phyloP scores from a whole-genome alignment of 352 stramenopile species.

The Globisporangium acanthophoron region DNA sequence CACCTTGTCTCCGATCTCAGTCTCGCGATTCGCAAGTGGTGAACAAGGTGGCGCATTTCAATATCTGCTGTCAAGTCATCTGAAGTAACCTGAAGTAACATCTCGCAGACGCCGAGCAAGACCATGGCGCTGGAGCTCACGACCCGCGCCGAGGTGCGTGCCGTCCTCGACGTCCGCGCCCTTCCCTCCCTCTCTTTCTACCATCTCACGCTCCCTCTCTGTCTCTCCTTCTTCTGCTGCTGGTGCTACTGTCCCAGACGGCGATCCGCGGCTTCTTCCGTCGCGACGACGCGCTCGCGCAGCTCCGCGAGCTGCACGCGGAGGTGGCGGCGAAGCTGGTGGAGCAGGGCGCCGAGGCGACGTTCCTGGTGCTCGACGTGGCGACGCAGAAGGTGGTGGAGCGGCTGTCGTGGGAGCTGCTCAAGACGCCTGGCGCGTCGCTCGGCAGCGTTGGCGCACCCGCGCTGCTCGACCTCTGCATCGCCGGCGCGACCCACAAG shows the following conservation, averaged over 20 bases:
- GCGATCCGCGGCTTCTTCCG: slow-evolving; percentile 61
- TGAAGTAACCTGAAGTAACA: too few relatives aligned
- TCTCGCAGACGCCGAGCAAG: too few relatives aligned
- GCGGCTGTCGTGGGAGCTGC: slow-evolving; percentile 69
- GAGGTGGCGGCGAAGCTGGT: slow-evolving; percentile 25
- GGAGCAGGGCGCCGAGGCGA: slow-evolving; percentile 31
- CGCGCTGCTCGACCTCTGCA: slow-evolving; percentile 74
- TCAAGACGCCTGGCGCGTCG: slow-evolving; percentile 50
- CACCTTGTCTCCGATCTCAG: too few relatives aligned
- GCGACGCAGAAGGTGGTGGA: slow-evolving; percentile 81
- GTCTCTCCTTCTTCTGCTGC: too few relatives aligned
- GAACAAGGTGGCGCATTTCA: too few relatives aligned
- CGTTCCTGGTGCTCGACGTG: slow-evolving; percentile 65
- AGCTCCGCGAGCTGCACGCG: slow-evolving; percentile 42
- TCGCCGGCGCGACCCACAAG: slow-evolving; percentile 61
- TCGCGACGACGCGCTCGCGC: slow-evolving; percentile 38
- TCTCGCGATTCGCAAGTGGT: too few relatives aligned
- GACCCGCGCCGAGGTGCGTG: slow-evolving; percentile 47
- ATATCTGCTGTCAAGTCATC: too few relatives aligned
- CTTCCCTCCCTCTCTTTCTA: slow-evolving; percentile 6
- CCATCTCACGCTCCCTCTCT: neutral
- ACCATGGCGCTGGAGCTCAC: slow-evolving; percentile 61
- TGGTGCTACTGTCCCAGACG: slow-evolving; percentile 16
- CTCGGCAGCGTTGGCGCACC: slow-evolving; percentile 54
- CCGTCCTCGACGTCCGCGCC: neutral